phyloP scores from a whole-genome alignment of 2,329 filamentous ascomycete species.

The Phaeoacremonium minimum region DNA sequence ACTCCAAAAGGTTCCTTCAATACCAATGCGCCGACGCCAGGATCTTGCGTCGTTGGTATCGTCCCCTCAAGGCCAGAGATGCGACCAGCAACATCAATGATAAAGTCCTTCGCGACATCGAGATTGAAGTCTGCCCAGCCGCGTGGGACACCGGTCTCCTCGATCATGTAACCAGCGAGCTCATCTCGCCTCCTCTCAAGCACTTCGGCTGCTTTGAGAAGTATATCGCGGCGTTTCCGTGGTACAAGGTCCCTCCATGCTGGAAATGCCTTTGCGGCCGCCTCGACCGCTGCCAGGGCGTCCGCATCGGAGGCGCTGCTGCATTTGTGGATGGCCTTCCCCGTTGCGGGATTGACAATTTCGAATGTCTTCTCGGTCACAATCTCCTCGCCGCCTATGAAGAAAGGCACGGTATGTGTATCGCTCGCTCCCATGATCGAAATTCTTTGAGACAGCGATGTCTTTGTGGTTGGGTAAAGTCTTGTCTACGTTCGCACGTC shows the following conservation, averaged over 20 bases:
- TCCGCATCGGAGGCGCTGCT: conserved; percentile 19
- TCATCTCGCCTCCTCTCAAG: conserved; percentile 57
- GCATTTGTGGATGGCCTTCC: conserved; percentile 19
- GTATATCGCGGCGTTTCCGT: conserved; percentile 59
- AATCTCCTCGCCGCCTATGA: conserved; percentile 24
- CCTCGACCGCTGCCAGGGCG: conserved; percentile 22
- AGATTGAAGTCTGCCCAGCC: conserved; percentile 39
- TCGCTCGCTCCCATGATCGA: conserved; percentile 4
- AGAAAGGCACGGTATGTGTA: conserved; percentile 21
- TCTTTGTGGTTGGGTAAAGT: background rate
- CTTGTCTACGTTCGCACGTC: too few species aligned
- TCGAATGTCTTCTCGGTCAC: conserved; percentile 16
- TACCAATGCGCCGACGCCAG: conserved; percentile 57
- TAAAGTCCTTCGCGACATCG: conserved; percentile 24
- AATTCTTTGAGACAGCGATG: background rate
- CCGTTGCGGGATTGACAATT: conserved; percentile 20
- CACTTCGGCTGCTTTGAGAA: conserved; percentile 65
- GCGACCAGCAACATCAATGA: conserved; percentile 37
- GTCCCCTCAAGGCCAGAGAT: conserved; percentile 26
- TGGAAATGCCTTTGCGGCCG: conserved; percentile 63
- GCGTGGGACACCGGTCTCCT: conserved; percentile 37
- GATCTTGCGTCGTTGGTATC: conserved; percentile 29
- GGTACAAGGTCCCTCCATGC: conserved; percentile 64
- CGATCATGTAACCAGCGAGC: conserved; percentile 52
- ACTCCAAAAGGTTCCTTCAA: conserved; percentile 76